phyloP scores from a whole-genome alignment of 768 basidiomycete species.

The Agaricus sinodeliciosus region DNA sequence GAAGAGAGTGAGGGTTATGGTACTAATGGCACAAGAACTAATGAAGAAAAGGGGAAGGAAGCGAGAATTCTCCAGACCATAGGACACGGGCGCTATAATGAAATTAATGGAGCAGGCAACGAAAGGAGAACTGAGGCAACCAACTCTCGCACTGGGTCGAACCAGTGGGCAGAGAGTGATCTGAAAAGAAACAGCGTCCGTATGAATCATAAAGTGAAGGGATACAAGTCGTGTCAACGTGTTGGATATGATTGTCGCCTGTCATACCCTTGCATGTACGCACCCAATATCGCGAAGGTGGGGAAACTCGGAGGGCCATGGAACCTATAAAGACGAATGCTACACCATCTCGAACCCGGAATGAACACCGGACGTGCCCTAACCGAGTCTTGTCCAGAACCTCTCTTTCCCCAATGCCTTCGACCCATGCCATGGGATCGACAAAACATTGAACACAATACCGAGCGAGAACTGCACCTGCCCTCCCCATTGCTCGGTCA shows the following conservation, averaged over 20 bases:
- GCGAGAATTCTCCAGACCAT: slow-evolving; percentile 7
- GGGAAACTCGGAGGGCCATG: slow-evolving; percentile 7
- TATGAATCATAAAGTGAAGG: slow-evolving; percentile 28
- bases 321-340: slow-evolving; percentile 5
- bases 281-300: slow-evolving; percentile 5
- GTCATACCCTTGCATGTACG: slow-evolving; percentile 5
- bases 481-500: slow-evolving; percentile 43
- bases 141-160: slow-evolving; percentile 1
- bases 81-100: slow-evolving; percentile 9
- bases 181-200: slow-evolving; percentile 78
- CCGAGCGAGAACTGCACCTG: slow-evolving; percentile 34
- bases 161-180: slow-evolving; percentile 17
- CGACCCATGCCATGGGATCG: slow-evolving; percentile 10
- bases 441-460: slow-evolving; percentile 23
- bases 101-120: slow-evolving; percentile 10
- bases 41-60: slow-evolving; percentile 16
- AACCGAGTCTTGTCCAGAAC: slow-evolving; percentile 21
- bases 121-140: slow-evolving; percentile 13
- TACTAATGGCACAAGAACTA: slow-evolving; percentile 8
- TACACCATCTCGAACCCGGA: slow-evolving; percentile 20
- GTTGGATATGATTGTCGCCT: slow-evolving; percentile 6
- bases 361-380: slow-evolving; percentile 37
- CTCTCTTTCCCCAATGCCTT: slow-evolving; percentile 9
- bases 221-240: slow-evolving; percentile 9
- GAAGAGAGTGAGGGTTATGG: slow-evolving; percentile 7